Evolutionary conservation across 139 green algal genomes (phyloP), one percentile per base, ranked within the genome.

Genomic region (Chlorella sorokiniana): DNA sequence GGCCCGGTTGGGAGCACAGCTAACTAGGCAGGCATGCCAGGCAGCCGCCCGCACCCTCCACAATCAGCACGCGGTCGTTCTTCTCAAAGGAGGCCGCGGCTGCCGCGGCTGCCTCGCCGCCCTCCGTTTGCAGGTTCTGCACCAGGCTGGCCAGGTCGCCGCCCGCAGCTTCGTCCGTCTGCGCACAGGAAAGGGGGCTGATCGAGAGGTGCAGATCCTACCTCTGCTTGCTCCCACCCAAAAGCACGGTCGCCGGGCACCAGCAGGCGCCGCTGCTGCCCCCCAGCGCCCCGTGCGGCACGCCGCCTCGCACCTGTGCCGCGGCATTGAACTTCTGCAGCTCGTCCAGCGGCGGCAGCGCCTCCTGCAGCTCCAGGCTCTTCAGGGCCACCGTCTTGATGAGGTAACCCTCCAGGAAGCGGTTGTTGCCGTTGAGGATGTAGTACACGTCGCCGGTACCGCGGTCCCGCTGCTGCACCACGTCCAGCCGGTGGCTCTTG

Each of bases 351-450:
- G 93, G 90, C 2, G 95, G 96, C 37, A 92, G 64, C 56, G 70
- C 82, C 20, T 95, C 90, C 45, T 93, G 80, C 44, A 90, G 61
- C 4, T 79, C 84, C 27, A 95, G 64, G 51, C 81, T 84, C 81
- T 95, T 95, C 38, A 98, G 84, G 42, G 93, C 90, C 38, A 96
- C 83, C 0, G 73, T 84, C 37, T 94, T 91, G 73, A 96, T 59
- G 37, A 95, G 61, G 88, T 98, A 98, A 5, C 96, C 96, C 48
- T 96, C 86, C 51, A 87, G 83, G 70, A 98, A 98, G 42, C 88
- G 86, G 68, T 91, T 82, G 40, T 54, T 88, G 79, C 71, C 78
- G 71, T 85, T 85, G 27, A 88, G 63, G 37, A 88, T 76, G 27
- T 81, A 56, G 48, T 74, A 68, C 61, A 85, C 44, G 20, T 88